Base-by-base conservation (phyloP, 2,329 filamentous ascomycete species). In the Torrubiellomyces zombiae region DNA sequence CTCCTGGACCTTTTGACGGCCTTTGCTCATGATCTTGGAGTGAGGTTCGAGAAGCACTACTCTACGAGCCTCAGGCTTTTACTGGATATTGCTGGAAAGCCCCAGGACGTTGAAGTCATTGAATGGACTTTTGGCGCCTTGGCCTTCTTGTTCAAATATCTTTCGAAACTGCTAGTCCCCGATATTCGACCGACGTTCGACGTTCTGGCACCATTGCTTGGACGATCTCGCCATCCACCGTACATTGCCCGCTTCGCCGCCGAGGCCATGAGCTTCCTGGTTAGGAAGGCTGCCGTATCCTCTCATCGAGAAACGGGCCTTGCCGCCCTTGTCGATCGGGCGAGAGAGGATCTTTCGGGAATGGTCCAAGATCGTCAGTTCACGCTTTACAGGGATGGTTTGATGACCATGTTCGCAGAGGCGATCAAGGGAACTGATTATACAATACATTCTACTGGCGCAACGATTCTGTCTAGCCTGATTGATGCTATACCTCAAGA, bases 101-200 rank as follows among this genome's bases (percentile, higher is more conserved):
- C 80, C 26, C 64, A 78, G 28, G 76, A 80, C 42, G 74, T 80
- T 14, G 80, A 85, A 34, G 83, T 91, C n/a, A 80, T 95, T 25
- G 89, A 98, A 54, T 95, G 86, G 85, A 86, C 81, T 25, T 98
- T 98, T 53, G 82, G 76, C 9, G 85, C 81, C 38, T 60, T 98
- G 28, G 83, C 89, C 22, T 98, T 91, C 61, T 61, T 95, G 20
- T 94, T 98, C 67, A 98, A 98, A 47, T 95, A 95, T 44, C 67
- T 98, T 5, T 91, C 83, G 3, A 74, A 81, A 34, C 64, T 95
- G 1, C 54, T 98, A 13, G 78, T 89, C 0, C 76, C 82, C 4
- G 80, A 98, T 43, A 54, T 98, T 33, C 64, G 79, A 32, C 82
- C 86, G 23, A 75, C 91, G 2, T 85, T 82, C 44, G 68, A 81